phyloP scores from a whole-genome alignment of 352 stramenopile species.

The Phytophthora agathidicida region DNA sequence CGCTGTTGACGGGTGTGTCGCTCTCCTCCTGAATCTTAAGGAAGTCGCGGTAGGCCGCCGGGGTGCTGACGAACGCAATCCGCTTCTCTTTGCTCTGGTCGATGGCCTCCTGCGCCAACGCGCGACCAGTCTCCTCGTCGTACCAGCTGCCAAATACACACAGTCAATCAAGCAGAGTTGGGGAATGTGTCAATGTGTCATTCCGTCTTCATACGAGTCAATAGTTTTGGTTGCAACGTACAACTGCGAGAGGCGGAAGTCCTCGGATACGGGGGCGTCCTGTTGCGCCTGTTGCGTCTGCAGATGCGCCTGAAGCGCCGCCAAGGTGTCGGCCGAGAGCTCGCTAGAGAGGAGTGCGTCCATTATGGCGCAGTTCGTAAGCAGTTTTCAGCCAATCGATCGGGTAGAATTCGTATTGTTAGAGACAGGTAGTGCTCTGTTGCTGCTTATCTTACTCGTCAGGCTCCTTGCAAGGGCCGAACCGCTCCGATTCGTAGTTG shows the following conservation, averaged over 20 bases:
- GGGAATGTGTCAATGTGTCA: too few relatives aligned
- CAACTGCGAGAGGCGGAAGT: constrained; percentile 67
- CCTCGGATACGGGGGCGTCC: constrained; percentile 47
- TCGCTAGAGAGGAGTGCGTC: constrained; percentile 50
- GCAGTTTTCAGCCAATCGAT: constrained; percentile 30
- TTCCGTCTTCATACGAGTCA: too few relatives aligned
- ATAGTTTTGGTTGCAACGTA: constrained; percentile 21
- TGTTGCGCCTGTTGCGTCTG: constrained; percentile 45
- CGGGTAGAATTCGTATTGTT: constrained; percentile 7
- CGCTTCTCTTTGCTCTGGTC: constrained; percentile 53
- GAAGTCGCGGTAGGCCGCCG: constrained; percentile 52
- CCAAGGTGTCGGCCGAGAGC: constrained; percentile 56
- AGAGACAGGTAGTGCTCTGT: constrained; percentile 5
- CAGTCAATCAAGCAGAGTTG: too few relatives aligned
- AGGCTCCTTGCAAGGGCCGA: constrained; percentile 40
- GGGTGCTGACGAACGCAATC: constrained; percentile 64
- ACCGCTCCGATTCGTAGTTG: constrained; percentile 55
- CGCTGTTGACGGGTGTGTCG: constrained; percentile 29
- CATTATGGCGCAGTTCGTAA: constrained; percentile 27
- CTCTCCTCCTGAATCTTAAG: constrained; percentile 44
- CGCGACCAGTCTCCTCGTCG: constrained; percentile 51
- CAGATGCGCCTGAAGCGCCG: constrained; percentile 56
- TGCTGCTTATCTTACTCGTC: constrained; percentile 13
- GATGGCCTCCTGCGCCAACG: constrained; percentile 52
- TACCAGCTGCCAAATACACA: constrained; percentile 45